Conservation (phyloP, 1,284 basidiomycete genomes). For the Ustilago esculenta region DNA sequence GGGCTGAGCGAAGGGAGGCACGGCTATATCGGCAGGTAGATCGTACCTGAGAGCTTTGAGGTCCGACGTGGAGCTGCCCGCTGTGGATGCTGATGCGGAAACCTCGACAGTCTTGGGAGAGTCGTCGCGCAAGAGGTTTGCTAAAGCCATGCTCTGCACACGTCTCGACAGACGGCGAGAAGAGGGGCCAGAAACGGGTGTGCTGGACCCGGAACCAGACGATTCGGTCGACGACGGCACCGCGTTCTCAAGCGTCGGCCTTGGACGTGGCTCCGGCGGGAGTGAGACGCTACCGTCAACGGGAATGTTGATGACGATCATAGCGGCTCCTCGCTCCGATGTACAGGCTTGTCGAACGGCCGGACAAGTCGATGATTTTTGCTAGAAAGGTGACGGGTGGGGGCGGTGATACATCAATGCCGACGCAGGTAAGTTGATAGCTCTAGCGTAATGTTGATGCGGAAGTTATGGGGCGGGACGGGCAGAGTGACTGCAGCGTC, state of each 20-base stretch:
- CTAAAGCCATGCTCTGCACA: constrained; percentile 43
- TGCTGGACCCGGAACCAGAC: constrained; percentile 17
- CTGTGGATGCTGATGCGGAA: neutral
- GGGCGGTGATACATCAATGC: no score
- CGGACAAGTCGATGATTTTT: neutral
- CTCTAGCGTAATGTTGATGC: no score
- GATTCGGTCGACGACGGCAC: constrained; percentile 6
- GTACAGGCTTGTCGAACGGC: neutral
- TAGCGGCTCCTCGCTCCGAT: neutral
- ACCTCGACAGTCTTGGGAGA: constrained; percentile 10
- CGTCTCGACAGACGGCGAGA: constrained; percentile 38
- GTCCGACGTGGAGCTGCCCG: constrained; percentile 28
- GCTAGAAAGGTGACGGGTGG: no score
- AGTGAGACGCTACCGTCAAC: constrained; percentile 25
- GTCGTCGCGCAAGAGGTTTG: constrained; percentile 19
- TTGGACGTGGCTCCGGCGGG: constrained; percentile 38
- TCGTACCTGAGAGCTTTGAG: constrained; percentile 53
- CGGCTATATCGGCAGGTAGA: constrained; percentile 39
- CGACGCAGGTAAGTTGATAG: no score
- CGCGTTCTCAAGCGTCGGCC: constrained; percentile 7
- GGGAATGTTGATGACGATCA: constrained; percentile 45
- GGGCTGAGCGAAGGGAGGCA: constrained; percentile 44
- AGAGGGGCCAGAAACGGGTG: constrained; percentile 9
- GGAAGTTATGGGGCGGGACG: no score
- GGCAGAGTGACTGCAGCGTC: no score